A percentile compares a stretch with the other conserved stretches of the same genome.
Evolutionary conservation across 2,329 filamentous ascomycete species (phyloP).

Genomic region (Fusarium sp.): DNA sequence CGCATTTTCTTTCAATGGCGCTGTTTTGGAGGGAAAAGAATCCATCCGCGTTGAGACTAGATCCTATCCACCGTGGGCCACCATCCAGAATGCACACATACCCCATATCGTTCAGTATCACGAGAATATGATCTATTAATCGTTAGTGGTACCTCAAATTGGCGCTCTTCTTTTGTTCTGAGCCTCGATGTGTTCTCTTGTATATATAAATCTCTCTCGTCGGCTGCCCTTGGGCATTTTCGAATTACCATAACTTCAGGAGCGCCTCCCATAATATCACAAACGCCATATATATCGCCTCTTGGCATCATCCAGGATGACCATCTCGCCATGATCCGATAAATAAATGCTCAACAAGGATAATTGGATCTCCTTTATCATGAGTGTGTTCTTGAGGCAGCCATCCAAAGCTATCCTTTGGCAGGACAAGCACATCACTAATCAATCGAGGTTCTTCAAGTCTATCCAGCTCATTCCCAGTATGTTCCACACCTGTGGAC

Average conservation of each 20-base stretch:
- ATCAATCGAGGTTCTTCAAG: conserved; percentile 44
- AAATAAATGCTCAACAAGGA: conserved; percentile 35
- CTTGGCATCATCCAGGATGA: conserved; percentile 12
- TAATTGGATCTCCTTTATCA: conserved; percentile 21
- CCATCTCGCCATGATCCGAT: conserved; percentile 34
- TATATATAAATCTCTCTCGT: neutral
- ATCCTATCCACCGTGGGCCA: neutral
- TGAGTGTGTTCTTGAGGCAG: conserved; percentile 31
- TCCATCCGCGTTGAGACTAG: neutral
- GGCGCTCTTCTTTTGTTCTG: neutral
- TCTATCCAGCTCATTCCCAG: conserved; percentile 44
- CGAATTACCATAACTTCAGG: neutral
- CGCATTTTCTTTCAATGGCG: neutral
- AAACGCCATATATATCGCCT: neutral
- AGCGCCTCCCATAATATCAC: neutral
- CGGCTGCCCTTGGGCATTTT: neutral
- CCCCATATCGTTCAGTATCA: neutral
- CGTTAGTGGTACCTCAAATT: neutral
- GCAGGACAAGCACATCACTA: conserved; percentile 47
- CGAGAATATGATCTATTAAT: neutral
- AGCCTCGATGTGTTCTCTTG: neutral
- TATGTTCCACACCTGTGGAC: conserved; percentile 40
- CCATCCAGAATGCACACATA: too few species aligned
- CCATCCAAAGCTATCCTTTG: conserved; percentile 44
- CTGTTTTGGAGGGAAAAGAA: neutral